Base-by-base conservation (phyloP, 1,284 basidiomycete species). In the Ustilago nuda region DNA sequence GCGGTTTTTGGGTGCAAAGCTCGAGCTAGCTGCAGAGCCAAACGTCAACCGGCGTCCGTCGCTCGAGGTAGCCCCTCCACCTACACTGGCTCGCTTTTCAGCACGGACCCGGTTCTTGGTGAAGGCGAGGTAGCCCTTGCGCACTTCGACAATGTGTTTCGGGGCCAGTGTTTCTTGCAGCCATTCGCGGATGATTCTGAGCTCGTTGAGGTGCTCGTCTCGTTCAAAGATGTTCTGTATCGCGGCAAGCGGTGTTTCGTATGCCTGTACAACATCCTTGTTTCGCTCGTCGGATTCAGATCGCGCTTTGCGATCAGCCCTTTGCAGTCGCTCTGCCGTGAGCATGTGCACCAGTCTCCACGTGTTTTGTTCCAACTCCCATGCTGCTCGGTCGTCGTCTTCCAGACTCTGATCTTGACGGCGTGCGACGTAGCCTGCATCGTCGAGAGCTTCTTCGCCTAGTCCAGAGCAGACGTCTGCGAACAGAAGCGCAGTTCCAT, bases 91-190 rank as follows among this genome's bases (percentile, higher is more conserved):
- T 9, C 84, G 78, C 56, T 80, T 81, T 36, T 83, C 80, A 11
- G 79, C 78, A 9, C 82, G 72, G 11, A 85, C 65, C 9, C 74
- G 67, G 41, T 83, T 84, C 67, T 83, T 84, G 43, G 82, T 85
- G 58, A 84, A 85, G 11, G 82, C 78, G 37, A 79, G 70, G 54
- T 85, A 85, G 35, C 84, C 84, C 46, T 85, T 85, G 59, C 84
- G 79, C 8, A 84, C 81, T 51, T 85, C 84, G 23, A 84, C 79
- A 17, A 79, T 61, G 50, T 83, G 80, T 30, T 59, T 67, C 5
- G 79, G 75, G 6, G 72, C 75, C 1, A 82, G 72, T 17, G 78
- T 68, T n/a, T 81, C 79, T 57, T 81, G 79, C 19, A 85, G 74
- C 83, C 83, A 85, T 46, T 84, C 81, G 55, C 83, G 80, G 12